Evolutionary conservation across 306 rosid species (phyloP), one percentile per base, ranked within the genome.

Genomic region (Quercus rubra): DNA sequence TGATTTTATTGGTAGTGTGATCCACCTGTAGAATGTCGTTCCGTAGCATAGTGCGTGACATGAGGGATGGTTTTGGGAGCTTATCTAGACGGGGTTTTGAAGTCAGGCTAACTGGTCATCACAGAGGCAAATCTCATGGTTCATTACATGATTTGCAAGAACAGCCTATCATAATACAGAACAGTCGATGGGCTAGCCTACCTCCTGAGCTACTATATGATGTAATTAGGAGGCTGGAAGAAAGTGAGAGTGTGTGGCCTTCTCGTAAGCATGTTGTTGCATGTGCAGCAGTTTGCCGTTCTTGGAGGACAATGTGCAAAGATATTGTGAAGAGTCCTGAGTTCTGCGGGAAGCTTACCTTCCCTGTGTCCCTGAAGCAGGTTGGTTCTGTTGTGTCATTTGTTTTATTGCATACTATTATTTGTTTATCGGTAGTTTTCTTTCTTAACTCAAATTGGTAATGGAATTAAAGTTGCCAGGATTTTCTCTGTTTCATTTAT

Each of bases 301-400:
- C 97, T 38, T 93, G 98, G 98, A 93, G 98, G 81, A 82, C 80
- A 12, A 91, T 93, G 97, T 93, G 98, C 89, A 93, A 88, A 78
- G 98, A 91, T 55, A 91, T 93, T 0, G 98, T 93, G 9, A 90
- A 79, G 86, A 80, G 80, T 83, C 98, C 92, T 0, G 98, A 93
- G 86, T 75, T 91, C 13, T 91, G 91, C 1, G 98, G 98, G 66
- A 93, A 93, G 79, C 92, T 93, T 74, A 93, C 97, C 51, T 92
- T 92, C 74, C 97, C 97, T 2, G 91, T 92, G 82, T 90, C 97
- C 58, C 85, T 92, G 77, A 92, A 92, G 87, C 97, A 90, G 97
- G 97, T 92, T 81, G 23, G 74, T 33, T 55, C 31, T 43, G 14
- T 20, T 54, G 59, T 28, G 8, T 58, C 19, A 61, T 20, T 12